phyloP scores from a whole-genome alignment of 352 stramenopile genomes.

The Salisapilia sapeloensis region DNA sequence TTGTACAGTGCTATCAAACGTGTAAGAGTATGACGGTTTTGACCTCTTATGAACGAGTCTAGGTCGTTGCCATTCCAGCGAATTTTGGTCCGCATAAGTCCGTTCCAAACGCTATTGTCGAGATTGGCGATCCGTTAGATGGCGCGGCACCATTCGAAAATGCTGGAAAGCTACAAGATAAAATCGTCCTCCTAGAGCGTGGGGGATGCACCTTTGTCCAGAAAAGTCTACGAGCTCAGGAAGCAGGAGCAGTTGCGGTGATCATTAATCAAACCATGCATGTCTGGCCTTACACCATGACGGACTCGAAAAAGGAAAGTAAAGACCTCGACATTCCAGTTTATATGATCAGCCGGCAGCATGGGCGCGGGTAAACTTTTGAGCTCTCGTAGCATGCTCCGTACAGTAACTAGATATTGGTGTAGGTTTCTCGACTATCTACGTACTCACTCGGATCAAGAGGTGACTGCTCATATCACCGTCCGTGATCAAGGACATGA shows the following conservation, averaged over 20 bases:
- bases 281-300: conserved; percentile 77
- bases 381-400: neutral
- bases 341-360: conserved; percentile 65
- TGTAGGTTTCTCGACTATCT: conserved; percentile 44
- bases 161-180: conserved; percentile 15
- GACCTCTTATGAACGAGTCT: neutral
- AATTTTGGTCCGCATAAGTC: conserved; percentile 68
- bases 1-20: too few species aligned
- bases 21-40: neutral
- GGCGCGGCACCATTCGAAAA: conserved; percentile 25
- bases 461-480: conserved; percentile 18
- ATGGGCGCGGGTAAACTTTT: conserved; percentile 30
- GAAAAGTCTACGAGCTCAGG: conserved; percentile 52
- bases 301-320: conserved; percentile 53
- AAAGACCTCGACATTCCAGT: conserved; percentile 33
- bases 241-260: conserved; percentile 25
- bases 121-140: conserved; percentile 43
- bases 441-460: conserved; percentile 3
- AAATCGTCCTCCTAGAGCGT: conserved; percentile 57
- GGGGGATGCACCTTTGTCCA: conserved; percentile 54
- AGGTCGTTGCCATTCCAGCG: conserved; percentile 52
- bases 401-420: too few species aligned
- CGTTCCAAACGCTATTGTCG: conserved; percentile 13
- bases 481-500: conserved; percentile 54
- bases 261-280: conserved; percentile 58